Evolutionary conservation across 441 rosid species (phyloP), one percentile per base, ranked within the genome.

Genomic region (Erodium moschatum): DNA sequence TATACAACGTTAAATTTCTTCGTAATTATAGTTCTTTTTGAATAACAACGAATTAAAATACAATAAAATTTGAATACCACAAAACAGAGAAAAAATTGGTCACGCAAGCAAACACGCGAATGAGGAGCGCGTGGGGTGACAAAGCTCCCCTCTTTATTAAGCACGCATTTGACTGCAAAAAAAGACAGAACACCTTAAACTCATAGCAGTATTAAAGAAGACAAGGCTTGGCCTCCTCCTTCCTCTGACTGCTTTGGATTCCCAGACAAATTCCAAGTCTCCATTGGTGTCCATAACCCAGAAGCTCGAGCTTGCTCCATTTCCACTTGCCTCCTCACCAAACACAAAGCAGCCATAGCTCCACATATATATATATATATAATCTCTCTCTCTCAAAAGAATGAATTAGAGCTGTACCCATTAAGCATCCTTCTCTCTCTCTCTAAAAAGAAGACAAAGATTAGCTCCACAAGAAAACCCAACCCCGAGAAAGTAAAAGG

Each of bases 131-230:
- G 44, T 38, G 44, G 9, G 44, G 44, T 6, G 9, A 38, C 44
- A 38, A 6, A 50, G 19, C 58, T 50, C 5, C 19, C 19, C 19
- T 50, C 58, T 50, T 50, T 15, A 13, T n/a, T 38, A 9, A 38
- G 58, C 5, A 50, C 58, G 58, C 58, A 50, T 50, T 50, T n/a
- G 19, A 50, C 19, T 50, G 58, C n/a, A 50, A n/a, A 50, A n/a
- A n/a, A 2, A n/a, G 4, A 6, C 58, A 24, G 27, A 13, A 7
- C 58, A 50, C 18, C 44, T 38, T 38, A 38, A 38, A 38, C 8
- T 24, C 27, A 24, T 24, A 24, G 27, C 27, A 0, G 27, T 24
- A 24, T 24, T 38, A 38, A 38, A 38, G 9, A 38, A 38, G 44
- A 38, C 44, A 38, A 5, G n/a, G 7, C 56, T 24, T 24, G 27